These are phyloP conservation scores for Hyphopichia burtonii DNA, from an alignment of 1,139 yeast genomes.

Conservation along the genomic window DNA sequence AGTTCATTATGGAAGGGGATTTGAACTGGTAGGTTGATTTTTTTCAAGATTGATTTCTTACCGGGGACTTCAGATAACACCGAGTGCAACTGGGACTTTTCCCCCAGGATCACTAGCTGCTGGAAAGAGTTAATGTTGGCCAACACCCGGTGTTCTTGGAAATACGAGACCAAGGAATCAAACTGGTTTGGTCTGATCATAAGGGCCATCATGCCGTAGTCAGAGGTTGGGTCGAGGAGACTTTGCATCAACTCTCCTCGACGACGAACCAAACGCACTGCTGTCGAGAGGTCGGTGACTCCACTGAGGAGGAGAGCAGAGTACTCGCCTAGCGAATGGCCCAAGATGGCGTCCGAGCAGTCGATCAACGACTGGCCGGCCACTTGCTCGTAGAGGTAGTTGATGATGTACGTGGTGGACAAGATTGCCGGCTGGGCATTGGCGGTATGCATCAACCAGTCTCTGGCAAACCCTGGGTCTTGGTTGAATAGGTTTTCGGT, in stretches of 20 bases:
- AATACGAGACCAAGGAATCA: slow-evolving; percentile 17
- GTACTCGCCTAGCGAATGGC: slow-evolving; percentile 63
- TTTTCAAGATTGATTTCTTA: slow-evolving; percentile 16
- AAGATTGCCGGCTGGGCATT: slow-evolving; percentile 66
- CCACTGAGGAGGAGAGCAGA: slow-evolving; percentile 48
- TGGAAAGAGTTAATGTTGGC: slow-evolving; percentile 44
- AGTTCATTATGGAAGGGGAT: slow-evolving; percentile 54
- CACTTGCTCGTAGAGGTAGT: slow-evolving; percentile 10
- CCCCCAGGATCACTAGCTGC: slow-evolving; percentile 50
- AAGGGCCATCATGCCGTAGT: slow-evolving; percentile 35
- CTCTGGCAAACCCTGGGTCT: slow-evolving; percentile 7
- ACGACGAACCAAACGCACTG: slow-evolving; percentile 46
- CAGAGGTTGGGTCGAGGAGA: slow-evolving; percentile 10
- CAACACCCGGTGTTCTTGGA: slow-evolving; percentile 22
- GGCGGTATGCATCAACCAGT: slow-evolving; percentile 37
- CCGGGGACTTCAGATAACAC: neutral
- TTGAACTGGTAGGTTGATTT: slow-evolving; percentile 41
- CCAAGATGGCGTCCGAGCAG: slow-evolving; percentile 34
- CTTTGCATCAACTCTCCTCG: slow-evolving; percentile 55
- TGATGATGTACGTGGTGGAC: slow-evolving; percentile 42
- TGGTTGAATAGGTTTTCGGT: slow-evolving; percentile 20
- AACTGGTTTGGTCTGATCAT: slow-evolving; percentile 21
- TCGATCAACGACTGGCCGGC: slow-evolving; percentile 14
- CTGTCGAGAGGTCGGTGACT: slow-evolving; percentile 38
- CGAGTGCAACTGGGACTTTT: slow-evolving; percentile 15